These are phyloP conservation scores for Beverwykella pulmonaria DNA, from an alignment of 495 filamentous ascomycete species.

Conservation along the genomic window DNA sequence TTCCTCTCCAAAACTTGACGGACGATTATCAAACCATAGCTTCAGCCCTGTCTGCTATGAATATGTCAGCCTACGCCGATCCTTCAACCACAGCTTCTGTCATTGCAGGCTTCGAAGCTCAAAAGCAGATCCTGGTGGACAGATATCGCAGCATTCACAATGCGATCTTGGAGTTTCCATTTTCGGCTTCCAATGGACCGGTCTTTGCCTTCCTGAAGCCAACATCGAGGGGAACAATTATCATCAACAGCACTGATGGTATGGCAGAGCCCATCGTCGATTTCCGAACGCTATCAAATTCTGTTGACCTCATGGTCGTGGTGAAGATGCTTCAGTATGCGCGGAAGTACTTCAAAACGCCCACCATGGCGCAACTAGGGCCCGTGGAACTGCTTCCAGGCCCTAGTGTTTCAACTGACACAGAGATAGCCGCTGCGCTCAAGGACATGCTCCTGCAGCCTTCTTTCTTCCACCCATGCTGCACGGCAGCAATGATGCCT, in stretches of 20 bases:
- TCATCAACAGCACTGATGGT: conserved; percentile 43
- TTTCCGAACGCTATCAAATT: neutral
- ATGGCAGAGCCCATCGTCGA: neutral
- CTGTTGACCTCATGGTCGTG: conserved; percentile 2
- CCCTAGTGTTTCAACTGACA: neutral
- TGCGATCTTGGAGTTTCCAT: conserved; percentile 41
- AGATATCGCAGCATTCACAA: conserved; percentile 48
- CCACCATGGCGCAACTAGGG: neutral
- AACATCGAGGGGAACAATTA: conserved; percentile 11
- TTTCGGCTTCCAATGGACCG: conserved; percentile 44
- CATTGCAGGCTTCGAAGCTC: conserved; percentile 50
- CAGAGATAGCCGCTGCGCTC: neutral
- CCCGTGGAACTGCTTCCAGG: neutral
- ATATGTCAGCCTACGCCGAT: conserved; percentile 47
- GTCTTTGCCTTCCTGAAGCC: conserved; percentile 40
- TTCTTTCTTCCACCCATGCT: conserved; percentile 7
- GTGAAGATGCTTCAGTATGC: neutral
- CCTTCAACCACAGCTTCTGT: conserved; percentile 47
- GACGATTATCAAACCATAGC: neutral
- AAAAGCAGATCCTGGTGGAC: conserved; percentile 50
- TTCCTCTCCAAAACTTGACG: conserved; percentile 2
- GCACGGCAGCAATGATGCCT: conserved; percentile 7
- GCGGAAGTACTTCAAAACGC: conserved; percentile 6
- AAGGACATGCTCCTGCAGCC: neutral
- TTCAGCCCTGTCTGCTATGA: conserved; percentile 33